phyloP scores from a whole-genome alignment of 2,329 filamentous ascomycete genomes.

The Thelonectria rubi region DNA sequence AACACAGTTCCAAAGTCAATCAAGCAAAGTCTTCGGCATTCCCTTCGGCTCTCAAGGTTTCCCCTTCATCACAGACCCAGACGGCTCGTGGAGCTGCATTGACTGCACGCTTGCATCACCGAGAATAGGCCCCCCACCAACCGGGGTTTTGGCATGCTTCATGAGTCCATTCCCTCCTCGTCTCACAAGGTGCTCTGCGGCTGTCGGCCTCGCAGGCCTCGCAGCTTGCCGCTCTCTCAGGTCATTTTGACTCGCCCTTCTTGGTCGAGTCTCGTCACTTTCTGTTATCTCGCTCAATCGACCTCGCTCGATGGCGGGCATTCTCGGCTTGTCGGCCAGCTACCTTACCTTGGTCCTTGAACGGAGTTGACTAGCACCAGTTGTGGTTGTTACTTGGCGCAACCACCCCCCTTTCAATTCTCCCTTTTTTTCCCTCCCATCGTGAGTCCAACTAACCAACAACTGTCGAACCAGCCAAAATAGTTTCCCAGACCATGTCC shows the following conservation, averaged over 20 bases:
- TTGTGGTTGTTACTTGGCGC: slow-evolving; percentile 1
- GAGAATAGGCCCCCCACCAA: slow-evolving; percentile 12
- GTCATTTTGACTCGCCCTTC: slow-evolving; percentile 5
- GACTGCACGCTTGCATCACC: slow-evolving; percentile 21
- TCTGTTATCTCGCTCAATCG: slow-evolving; percentile 17
- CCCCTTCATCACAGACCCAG: slow-evolving; percentile 3
- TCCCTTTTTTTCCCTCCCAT: slow-evolving; percentile 1
- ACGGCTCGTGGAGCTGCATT: neutral
- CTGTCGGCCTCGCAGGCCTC: slow-evolving; percentile 1
- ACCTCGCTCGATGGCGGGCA: slow-evolving; percentile 2
- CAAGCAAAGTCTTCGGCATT: slow-evolving; percentile 7
- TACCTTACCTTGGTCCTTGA: neutral
- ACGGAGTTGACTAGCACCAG: slow-evolving; percentile 7
- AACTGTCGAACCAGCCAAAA: slow-evolving; percentile 7
- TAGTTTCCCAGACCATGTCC: slow-evolving; percentile 13
- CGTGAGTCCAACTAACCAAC: neutral
- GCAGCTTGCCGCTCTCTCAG: slow-evolving; percentile 8
- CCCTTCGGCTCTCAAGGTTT: slow-evolving; percentile 16
- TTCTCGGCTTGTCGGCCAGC: slow-evolving; percentile 12
- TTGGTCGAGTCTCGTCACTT: slow-evolving; percentile 4
- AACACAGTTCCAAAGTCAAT: slow-evolving; percentile 3
- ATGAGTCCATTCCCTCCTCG: slow-evolving; percentile 9
- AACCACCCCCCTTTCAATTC: neutral
- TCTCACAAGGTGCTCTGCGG: slow-evolving; percentile 1
- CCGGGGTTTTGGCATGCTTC: slow-evolving; percentile 13